Base-by-base conservation (phyloP, 2,329 filamentous ascomycete genomes). In the Microdochium nivale region DNA sequence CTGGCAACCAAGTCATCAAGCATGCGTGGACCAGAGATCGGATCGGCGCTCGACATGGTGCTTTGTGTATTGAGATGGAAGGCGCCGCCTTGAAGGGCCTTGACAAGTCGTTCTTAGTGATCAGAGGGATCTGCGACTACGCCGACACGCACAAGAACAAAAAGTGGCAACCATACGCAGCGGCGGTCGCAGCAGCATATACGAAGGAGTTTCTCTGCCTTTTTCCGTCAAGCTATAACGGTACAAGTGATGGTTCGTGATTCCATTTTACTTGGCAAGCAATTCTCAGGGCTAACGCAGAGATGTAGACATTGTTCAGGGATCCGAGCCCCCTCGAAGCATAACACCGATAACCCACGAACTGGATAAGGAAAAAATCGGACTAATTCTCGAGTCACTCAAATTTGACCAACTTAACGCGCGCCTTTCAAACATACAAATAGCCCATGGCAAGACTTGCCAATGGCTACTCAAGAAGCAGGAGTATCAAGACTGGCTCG, bases 381-480 rank as follows among this genome's bases (percentile, higher is more conserved):
- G 33, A 19, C 47, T n/a, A 0, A 1, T 70, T 25, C 49, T 73
- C 3, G 52, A 67, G 0, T 67, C 65, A 0, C 56, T 75, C 0
- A 50, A 53, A 21, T 75, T 73, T 21, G 58, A 66, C 0, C 62
- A 72, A 27, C 67, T 74, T 0, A 63, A 72, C 52, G 56, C 64
- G 35, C 68, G 69, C 0, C 63, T 68, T 11, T 56, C 55, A 1
- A 67, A 49, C 0, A 70, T 76, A 44, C 67, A 64, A 40, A 55
- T 59, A 0, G 70, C 71, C 1, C 60, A 73, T 52, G 52, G 54
- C 0, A 63, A 59, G 23, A 72, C 72, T 0, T 75, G 70, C 53
- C 57, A 59, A 51, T 77, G 72, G 73, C 58, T 77, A 0, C 53
- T 72, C 1, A 53, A 61, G 1, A 60, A 56, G 33, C 3, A 54